Conservation (phyloP, 1,284 basidiomycete species). For the Dichomitus squalens region DNA sequence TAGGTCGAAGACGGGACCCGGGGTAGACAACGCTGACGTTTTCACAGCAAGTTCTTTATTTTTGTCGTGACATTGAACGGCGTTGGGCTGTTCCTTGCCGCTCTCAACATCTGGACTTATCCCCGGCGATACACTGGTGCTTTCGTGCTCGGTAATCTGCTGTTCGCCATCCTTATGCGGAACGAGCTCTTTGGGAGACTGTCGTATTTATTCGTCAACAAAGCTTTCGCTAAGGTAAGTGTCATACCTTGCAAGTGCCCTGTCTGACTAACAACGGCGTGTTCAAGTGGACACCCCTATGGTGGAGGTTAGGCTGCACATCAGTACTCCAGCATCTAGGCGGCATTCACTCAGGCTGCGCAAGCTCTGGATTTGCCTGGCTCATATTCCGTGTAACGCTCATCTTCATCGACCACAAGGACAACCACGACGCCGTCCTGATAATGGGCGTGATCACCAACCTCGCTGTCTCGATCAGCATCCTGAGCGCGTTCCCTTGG, state of each 20-base stretch:
- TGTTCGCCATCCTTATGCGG: conserved; percentile 44
- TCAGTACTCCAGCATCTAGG: conserved; percentile 68
- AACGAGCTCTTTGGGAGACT: conserved; percentile 62
- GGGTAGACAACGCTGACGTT: neutral
- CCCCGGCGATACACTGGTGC: conserved; percentile 60
- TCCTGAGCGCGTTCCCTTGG: conserved; percentile 68
- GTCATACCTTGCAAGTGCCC: neutral
- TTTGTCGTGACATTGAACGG: conserved; percentile 54
- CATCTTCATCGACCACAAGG: conserved; percentile 55
- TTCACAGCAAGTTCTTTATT: conserved; percentile 60
- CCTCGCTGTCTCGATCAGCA: conserved; percentile 55
- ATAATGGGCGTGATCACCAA: conserved; percentile 61
- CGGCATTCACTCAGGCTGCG: conserved; percentile 74
- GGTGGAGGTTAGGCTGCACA: conserved; percentile 61
- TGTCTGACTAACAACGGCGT: neutral
- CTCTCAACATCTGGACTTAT: conserved; percentile 56
- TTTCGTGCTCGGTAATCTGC: conserved; percentile 56
- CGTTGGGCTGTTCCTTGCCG: conserved; percentile 51
- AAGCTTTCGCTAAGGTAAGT: conserved; percentile 62
- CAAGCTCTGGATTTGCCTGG: conserved; percentile 63
- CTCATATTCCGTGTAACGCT: conserved; percentile 58
- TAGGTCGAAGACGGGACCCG: conserved; percentile 26
- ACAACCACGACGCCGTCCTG: conserved; percentile 57
- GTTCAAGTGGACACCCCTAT: conserved; percentile 62
- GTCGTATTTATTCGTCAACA: conserved; percentile 59